Evolutionary conservation across 345 rosid genomes (phyloP).

Genomic region (Durio zibethinus): DNA sequence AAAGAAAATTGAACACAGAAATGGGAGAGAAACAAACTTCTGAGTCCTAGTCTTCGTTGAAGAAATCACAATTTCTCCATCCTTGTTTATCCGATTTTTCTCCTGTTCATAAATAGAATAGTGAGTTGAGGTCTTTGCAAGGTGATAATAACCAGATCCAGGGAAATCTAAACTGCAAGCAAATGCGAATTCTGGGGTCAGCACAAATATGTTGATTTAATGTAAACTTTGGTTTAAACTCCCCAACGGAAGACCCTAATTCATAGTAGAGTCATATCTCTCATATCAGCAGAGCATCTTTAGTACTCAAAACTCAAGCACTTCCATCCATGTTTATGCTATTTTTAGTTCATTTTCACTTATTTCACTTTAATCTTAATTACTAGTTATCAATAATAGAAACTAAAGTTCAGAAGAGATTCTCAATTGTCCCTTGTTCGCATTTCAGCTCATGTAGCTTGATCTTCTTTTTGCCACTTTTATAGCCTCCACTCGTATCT

Average conservation of each 20-base stretch:
- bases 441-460: not conserved
- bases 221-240: not conserved
- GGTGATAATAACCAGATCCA: constrained; percentile 4
- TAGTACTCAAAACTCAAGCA: not conserved
- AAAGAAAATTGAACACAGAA: not conserved
- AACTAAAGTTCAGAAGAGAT: not conserved
- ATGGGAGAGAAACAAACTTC: constrained; percentile 44
- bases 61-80: constrained; percentile 93
- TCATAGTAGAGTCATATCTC: not conserved
- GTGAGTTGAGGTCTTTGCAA: not conserved
- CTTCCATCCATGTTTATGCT: not conserved
- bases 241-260: not conserved
- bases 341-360: not conserved
- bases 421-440: not conserved
- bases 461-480: not conserved
- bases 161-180: not conserved
- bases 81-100: constrained; percentile 93
- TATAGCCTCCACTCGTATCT: not conserved
- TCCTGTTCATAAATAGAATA: constrained; percentile 44
- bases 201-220: not conserved
- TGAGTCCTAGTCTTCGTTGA: constrained; percentile 95
- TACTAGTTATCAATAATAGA: not conserved
- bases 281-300: not conserved
- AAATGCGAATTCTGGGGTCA: not conserved
- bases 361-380: not conserved